phyloP scores from a whole-genome alignment of 2,329 filamentous ascomycete species.

The Myrmaecium sp. region DNA sequence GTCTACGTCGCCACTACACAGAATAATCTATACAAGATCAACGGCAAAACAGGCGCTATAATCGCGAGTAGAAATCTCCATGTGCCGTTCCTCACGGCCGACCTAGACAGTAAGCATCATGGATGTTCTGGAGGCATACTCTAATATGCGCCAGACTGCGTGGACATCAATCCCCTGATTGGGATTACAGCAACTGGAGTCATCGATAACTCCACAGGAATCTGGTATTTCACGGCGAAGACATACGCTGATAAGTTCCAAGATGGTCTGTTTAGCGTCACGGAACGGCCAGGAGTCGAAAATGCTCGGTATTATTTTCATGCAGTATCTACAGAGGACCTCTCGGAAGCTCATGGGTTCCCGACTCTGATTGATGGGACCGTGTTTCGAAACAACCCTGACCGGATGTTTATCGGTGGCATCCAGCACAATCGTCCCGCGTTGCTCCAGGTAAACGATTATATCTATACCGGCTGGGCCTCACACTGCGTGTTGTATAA shows the following conservation, averaged over 20 bases:
- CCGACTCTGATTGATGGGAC: slow-evolving; percentile 27
- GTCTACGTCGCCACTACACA: slow-evolving; percentile 40
- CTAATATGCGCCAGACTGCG: slow-evolving; percentile 14
- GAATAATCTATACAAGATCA: slow-evolving; percentile 40
- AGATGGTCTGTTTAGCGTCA: slow-evolving; percentile 8
- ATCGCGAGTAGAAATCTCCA: slow-evolving; percentile 31
- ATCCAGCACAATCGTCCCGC: slow-evolving; percentile 32
- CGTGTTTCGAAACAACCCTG: slow-evolving; percentile 28
- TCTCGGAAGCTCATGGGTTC: slow-evolving; percentile 24
- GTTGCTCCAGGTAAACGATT: slow-evolving; percentile 29
- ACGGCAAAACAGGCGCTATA: slow-evolving; percentile 37
- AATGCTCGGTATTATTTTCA: slow-evolving; percentile 30
- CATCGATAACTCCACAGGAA: slow-evolving; percentile 33
- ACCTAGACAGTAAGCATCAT: slow-evolving; percentile 20
- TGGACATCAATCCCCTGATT: slow-evolving; percentile 30
- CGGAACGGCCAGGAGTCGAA: slow-evolving; percentile 19
- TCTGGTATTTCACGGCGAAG: slow-evolving; percentile 33
- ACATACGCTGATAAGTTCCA: slow-evolving; percentile 28
- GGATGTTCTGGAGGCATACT: background rate
- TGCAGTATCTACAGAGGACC: slow-evolving; percentile 28
- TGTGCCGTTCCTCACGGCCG: slow-evolving; percentile 30
- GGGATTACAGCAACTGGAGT: slow-evolving; percentile 34
- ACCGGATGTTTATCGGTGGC: slow-evolving; percentile 29
- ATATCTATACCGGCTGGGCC: slow-evolving; percentile 32
- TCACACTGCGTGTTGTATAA: slow-evolving; percentile 37